phyloP scores from a whole-genome alignment of 108 stramenopile genomes.

The Asterionellopsis glacialis region DNA sequence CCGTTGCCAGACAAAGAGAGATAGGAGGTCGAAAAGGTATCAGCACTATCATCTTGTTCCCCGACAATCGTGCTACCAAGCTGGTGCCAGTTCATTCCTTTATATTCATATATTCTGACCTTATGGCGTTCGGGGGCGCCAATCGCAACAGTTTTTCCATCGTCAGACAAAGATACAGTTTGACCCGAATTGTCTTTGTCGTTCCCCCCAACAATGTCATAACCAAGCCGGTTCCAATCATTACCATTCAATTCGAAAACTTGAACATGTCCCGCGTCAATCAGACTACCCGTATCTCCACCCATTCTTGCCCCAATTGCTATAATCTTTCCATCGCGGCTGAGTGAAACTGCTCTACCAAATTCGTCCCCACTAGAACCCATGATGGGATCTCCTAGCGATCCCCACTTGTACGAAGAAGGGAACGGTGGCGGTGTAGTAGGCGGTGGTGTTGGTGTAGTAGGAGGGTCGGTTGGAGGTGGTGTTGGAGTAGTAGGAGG shows the following conservation, averaged over 20 bases:
- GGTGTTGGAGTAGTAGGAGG: too few species aligned
- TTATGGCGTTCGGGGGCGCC: neutral
- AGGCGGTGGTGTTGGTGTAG: too few species aligned
- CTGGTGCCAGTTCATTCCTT: neutral
- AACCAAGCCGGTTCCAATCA: slow-evolving; percentile 1
- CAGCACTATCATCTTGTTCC: neutral
- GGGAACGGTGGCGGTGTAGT: too few species aligned
- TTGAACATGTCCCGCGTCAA: slow-evolving; percentile 9
- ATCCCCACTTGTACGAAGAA: too few species aligned
- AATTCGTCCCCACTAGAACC: slow-evolving; percentile 10
- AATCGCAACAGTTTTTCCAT: neutral
- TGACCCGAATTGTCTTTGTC: neutral
- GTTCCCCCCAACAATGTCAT: neutral
- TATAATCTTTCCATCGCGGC: neutral
- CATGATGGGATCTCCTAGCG: slow-evolving; percentile 22
- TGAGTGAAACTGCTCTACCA: neutral
- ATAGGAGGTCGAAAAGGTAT: neutral
- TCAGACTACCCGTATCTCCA: neutral
- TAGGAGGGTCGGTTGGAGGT: too few species aligned
- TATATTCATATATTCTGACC: neutral
- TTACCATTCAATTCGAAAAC: neutral
- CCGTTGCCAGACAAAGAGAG: slow-evolving; percentile 11
- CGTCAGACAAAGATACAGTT: slow-evolving; percentile 3
- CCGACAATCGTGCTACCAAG: neutral
- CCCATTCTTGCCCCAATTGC: slow-evolving; percentile 4